Percentiles rank a stretch among this genome's conserved stretches.
Evolutionary conservation across 148 eudicot genomes (phyloP).

Genomic region (Chenopodium berlandieri): DNA sequence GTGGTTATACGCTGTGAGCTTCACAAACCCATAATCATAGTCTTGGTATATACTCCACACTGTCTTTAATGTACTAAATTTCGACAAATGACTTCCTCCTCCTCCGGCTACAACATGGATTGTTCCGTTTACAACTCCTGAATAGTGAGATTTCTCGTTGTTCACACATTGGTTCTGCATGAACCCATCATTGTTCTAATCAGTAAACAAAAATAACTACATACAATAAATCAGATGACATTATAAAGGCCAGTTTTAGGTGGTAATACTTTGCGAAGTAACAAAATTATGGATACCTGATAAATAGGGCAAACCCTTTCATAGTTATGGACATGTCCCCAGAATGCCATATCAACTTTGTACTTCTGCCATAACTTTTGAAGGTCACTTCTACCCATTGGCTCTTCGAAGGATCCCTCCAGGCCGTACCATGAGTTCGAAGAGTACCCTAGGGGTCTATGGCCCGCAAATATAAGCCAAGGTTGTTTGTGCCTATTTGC

Average conservation of each 20-base stretch:
- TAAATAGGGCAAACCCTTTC: slow-evolving; percentile 72
- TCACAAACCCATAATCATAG: slow-evolving; percentile 63
- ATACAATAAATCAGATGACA: too few relatives aligned
- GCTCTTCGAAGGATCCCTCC: slow-evolving; percentile 60
- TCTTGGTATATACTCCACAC: slow-evolving; percentile 63
- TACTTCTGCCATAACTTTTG: slow-evolving; percentile 75
- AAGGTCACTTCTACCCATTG: slow-evolving; percentile 73
- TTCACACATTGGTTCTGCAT: slow-evolving; percentile 62
- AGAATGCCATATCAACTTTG: slow-evolving; percentile 67
- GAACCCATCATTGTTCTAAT: neutral
- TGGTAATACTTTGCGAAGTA: too few relatives aligned
- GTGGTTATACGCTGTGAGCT: slow-evolving; percentile 71
- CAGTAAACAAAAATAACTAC: too few relatives aligned
- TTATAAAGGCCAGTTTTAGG: too few relatives aligned
- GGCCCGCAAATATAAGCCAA: slow-evolving; percentile 74
- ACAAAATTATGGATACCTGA: slow-evolving; percentile 34
- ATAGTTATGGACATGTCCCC: slow-evolving; percentile 66
- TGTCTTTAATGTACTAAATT: slow-evolving; percentile 45
- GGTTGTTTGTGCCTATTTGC: slow-evolving; percentile 70
- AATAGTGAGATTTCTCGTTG: slow-evolving; percentile 49
- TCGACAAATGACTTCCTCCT: slow-evolving; percentile 58
- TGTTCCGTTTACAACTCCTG: slow-evolving; percentile 68
- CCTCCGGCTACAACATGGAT: slow-evolving; percentile 77
- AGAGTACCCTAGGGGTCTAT: slow-evolving; percentile 74
- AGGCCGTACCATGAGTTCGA: slow-evolving; percentile 33